Evolutionary conservation across 129 eudicot species (phyloP).

Genomic region (Pseudognaphalium luteoalbum): DNA sequence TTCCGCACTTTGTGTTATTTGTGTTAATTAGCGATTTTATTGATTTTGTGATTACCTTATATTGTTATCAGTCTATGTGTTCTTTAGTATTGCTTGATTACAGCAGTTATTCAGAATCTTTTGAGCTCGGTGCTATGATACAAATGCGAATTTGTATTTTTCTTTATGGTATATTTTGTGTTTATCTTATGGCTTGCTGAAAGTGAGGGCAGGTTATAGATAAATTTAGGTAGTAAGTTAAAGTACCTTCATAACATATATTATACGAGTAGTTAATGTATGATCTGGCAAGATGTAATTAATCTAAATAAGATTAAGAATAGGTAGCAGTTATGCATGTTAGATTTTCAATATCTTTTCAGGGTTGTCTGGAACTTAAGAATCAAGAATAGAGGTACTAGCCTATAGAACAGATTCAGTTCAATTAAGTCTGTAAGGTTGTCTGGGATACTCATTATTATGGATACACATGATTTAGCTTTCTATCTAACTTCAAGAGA

Average conservation of each 20-base stretch:
- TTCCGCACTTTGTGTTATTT: neutral
- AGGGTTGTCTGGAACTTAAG: neutral
- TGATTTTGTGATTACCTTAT: constrained; percentile 2
- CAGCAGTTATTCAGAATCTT: neutral
- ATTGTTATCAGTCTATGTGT: neutral
- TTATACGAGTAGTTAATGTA: neutral
- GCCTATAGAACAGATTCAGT: neutral
- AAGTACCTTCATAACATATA: constrained; percentile 3
- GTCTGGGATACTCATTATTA: neutral
- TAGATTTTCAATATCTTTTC: neutral
- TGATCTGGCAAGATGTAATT: neutral
- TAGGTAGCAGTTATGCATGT: neutral
- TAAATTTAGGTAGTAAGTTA: constrained; percentile 7
- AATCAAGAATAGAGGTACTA: neutral
- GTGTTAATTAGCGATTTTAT: neutral
- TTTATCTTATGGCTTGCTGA: neutral
- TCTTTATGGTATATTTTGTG: neutral
- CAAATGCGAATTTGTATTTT: too few species aligned
- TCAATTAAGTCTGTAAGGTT: neutral
- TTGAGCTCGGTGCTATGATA: neutral
- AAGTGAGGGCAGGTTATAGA: neutral
- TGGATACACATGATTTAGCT: neutral
- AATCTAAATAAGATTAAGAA: neutral
- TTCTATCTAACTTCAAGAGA: neutral
- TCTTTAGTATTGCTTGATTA: neutral